Evolutionary conservation across 139 green algal genomes (phyloP).

Genomic region (Chlamydomonas sphaeroides): DNA sequence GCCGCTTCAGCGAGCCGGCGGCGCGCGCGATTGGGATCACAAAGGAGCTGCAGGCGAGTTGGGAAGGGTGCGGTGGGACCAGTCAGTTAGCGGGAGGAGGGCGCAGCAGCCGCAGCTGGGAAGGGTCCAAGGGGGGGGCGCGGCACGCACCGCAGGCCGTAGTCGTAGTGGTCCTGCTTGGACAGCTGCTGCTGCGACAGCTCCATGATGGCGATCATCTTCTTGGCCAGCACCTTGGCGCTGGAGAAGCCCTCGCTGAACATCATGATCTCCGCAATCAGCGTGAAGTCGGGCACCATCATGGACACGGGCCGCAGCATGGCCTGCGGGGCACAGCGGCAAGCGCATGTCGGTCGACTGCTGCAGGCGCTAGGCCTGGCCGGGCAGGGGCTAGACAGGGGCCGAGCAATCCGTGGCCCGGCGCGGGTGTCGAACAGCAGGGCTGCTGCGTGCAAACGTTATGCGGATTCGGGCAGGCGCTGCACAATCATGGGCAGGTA

Average conservation of each 20-base stretch:
- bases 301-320: slow-evolving; percentile 87
- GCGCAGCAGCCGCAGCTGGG: too few species aligned
- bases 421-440: too few species aligned
- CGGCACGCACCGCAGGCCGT: slow-evolving; percentile 62
- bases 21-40: slow-evolving; percentile 87
- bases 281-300: slow-evolving; percentile 92
- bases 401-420: background rate
- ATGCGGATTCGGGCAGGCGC: too few species aligned
- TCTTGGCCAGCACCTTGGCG: slow-evolving; percentile 84
- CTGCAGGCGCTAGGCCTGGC: too few species aligned
- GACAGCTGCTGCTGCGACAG: slow-evolving; percentile 88
- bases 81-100: too few species aligned
- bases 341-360: too few species aligned
- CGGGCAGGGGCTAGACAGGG: background rate
- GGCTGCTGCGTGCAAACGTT: too few species aligned
- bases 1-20: slow-evolving; percentile 81
- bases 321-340: slow-evolving; percentile 61
- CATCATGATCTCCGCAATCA: slow-evolving; percentile 93
- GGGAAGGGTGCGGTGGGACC: too few species aligned
- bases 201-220: slow-evolving; percentile 93
- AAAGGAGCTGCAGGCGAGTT: slow-evolving; percentile 67
- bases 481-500: too few species aligned
- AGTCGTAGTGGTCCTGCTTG: slow-evolving; percentile 92
- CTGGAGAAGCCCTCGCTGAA: slow-evolving; percentile 85
- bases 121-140: background rate